Evolutionary conservation across 345 rosid species (phyloP), one percentile per base, ranked within the genome.

Genomic region (Eucalyptus marginata): DNA sequence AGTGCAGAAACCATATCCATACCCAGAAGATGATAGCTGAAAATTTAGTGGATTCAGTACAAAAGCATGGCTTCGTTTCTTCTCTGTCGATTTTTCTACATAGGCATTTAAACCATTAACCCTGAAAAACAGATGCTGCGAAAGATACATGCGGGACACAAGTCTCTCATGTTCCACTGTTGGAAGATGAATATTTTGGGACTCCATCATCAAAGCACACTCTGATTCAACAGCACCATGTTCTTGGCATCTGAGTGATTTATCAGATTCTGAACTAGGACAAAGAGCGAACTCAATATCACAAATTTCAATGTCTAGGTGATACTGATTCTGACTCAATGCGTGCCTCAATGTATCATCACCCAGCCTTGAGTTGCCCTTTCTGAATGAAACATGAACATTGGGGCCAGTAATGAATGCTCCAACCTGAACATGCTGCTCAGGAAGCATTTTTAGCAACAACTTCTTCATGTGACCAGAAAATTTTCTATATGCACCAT

Each of bases 401-500:
- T 88, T 94, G 87, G 98, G 98, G 87, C 99, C 99, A 58, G 94
- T 93, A 87, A 96, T 91, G 88, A 95, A 92, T 86, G 92, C 92
- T 89, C 94, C 98, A 91, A 96, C 91, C 91, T 96, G 94, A 92
- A 96, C 89, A 88, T 89, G 92, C 92, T 94, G 95, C 94, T 94
- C 96, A 20, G 96, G 97, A 89, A 95, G 93, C 90, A 93, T 88
- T 88, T 91, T 93, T 86, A 92, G 91, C 84, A 96, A 90, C 59
- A 83, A 87, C 91, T 36, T 90, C 92, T 94, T 94, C 90, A 94
- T 88, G 88, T 86, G 93, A 88, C 90, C 80, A 31, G 90, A 89
- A 92, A 51, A 93, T 86, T 76, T 86, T 87, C 92, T 94, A 86
- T 91, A 93, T 89, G 90, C 92, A 49, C 89, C 88, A 68, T 85